phyloP scores from a whole-genome alignment of 192 early-diverging fungal species.

The Coemansia sp. region DNA sequence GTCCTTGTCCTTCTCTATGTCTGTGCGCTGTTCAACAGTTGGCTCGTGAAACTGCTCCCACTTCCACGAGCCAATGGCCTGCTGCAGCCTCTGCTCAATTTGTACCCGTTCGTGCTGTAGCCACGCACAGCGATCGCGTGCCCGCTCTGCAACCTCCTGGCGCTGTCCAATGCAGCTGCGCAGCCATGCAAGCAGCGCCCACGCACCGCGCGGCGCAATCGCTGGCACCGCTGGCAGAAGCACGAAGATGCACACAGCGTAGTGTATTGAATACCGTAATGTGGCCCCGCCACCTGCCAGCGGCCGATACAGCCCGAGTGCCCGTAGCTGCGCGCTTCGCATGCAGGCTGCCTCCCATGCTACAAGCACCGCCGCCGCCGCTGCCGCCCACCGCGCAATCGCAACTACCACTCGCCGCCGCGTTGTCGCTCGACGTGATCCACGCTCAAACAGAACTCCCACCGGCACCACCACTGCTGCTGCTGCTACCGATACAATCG shows the following conservation, averaged over 20 bases:
- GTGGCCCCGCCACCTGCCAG: constrained; percentile 29
- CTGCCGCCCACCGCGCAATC: constrained; percentile 20
- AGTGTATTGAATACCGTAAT: constrained; percentile 37
- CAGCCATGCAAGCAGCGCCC: constrained; percentile 49
- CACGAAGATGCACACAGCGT: constrained; percentile 27
- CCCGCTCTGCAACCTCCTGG: constrained; percentile 23
- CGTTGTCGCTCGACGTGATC: constrained; percentile 28
- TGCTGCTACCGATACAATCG: constrained; percentile 24
- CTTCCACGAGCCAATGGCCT: constrained; percentile 48
- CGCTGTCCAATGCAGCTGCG: constrained; percentile 34
- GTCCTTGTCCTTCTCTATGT: constrained; percentile 2
- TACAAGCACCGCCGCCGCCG: constrained; percentile 5
- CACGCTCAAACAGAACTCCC: constrained; percentile 40
- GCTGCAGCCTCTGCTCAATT: constrained; percentile 30
- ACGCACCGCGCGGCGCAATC: constrained; percentile 44
- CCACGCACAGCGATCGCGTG: constrained; percentile 15
- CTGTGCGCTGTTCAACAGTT: constrained; percentile 12
- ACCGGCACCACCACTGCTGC: constrained; percentile 32
- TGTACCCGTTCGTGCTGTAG: constrained; percentile 25
- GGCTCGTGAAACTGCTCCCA: constrained; percentile 26
- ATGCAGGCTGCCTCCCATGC: constrained; percentile 25
- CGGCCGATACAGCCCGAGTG: constrained; percentile 28
- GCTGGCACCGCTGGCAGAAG: constrained; percentile 36
- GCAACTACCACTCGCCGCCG: constrained; percentile 23
- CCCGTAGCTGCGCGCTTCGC: constrained; percentile 17